These are phyloP conservation scores for Psilocybe cyanescens DNA, from an alignment of 768 basidiomycete genomes.

Conservation along the genomic window DNA sequence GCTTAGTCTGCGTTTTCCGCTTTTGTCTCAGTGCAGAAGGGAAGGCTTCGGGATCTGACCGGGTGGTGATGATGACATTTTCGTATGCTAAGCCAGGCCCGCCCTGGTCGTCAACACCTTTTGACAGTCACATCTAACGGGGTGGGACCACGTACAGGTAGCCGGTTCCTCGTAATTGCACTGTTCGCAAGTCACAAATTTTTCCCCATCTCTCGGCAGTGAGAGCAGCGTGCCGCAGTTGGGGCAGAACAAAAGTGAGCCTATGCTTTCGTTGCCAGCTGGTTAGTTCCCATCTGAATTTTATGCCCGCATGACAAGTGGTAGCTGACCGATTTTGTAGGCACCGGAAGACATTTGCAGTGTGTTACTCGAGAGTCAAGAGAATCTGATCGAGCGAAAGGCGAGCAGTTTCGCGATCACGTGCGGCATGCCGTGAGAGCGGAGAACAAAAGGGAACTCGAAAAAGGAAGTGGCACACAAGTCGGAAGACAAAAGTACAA, in stretches of 20 bases:
- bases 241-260: constrained; percentile 94
- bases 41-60: constrained; percentile 93
- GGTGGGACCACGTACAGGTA: constrained; percentile 63
- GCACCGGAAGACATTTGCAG: constrained; percentile 18
- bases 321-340: constrained; percentile 42
- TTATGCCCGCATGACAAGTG: not conserved
- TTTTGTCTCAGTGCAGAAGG: constrained; percentile 88
- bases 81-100: constrained; percentile 72
- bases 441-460: constrained; percentile 18
- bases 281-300: not conserved
- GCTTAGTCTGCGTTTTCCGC: constrained; percentile 86
- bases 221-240: constrained; percentile 89
- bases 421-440: constrained; percentile 9
- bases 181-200: constrained; percentile 81
- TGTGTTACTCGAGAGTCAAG: not conserved
- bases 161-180: constrained; percentile 89
- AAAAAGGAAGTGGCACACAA: constrained; percentile 8
- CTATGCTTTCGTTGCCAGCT: constrained; percentile 38
- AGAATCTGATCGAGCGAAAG: not conserved
- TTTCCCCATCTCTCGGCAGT: constrained; percentile 74
- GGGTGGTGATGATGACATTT: constrained; percentile 86
- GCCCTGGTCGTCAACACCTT: not conserved
- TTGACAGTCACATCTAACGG: not conserved
- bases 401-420: constrained; percentile 14
- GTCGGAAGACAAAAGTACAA: constrained; percentile 15